phyloP scores from a whole-genome alignment of 2,329 filamentous ascomycete species.

The Podosphaera fusca region DNA sequence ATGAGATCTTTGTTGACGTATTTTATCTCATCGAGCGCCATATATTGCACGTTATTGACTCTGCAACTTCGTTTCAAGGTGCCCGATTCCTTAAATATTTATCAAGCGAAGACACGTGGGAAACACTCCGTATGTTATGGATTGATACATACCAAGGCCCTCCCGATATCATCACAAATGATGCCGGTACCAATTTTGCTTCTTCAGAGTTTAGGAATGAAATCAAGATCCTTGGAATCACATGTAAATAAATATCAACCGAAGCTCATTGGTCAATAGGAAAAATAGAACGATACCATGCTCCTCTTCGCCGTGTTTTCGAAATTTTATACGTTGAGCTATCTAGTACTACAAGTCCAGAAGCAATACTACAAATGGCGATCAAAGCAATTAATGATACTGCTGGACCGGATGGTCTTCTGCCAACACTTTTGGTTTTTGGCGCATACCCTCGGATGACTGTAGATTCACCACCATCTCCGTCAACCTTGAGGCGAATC shows the following conservation, averaged over 20 bases:
- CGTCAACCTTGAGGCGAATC: neutral
- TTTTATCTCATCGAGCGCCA: constrained; percentile 1
- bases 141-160: constrained; percentile 4
- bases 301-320: constrained; percentile 1
- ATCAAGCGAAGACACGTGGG: neutral
- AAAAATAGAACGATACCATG: constrained; percentile 2
- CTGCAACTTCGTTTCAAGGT: constrained; percentile 1
- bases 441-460: neutral
- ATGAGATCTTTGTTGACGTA: constrained; percentile 2
- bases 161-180: neutral
- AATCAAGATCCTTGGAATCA: neutral
- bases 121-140: constrained; percentile 1
- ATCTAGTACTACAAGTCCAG: neutral
- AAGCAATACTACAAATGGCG: neutral
- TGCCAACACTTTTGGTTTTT: too few species aligned
- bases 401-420: neutral
- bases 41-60: constrained; percentile 1
- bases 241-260: neutral
- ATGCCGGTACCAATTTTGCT: constrained; percentile 3
- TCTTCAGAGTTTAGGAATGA: constrained; percentile 2
- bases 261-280: constrained; percentile 1
- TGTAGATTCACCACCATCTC: neutral
- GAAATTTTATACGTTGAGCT: neutral
- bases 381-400: neutral
- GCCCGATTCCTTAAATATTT: constrained; percentile 2